Evolutionary conservation across 2,329 filamentous ascomycete species (phyloP).

Genomic region (Diaporthe sp.): DNA sequence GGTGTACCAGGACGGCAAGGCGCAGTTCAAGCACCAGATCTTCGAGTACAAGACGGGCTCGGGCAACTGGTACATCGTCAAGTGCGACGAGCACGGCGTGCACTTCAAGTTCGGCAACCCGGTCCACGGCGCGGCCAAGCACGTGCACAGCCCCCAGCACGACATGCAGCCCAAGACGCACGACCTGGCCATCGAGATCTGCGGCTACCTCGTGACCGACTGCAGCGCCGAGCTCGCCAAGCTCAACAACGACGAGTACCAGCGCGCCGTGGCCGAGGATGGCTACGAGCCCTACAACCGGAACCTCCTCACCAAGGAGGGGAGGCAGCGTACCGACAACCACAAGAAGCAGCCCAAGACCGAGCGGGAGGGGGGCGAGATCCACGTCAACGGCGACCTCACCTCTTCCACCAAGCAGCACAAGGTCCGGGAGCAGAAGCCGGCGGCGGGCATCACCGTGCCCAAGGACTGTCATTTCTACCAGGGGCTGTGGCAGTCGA

Average conservation of each 20-base stretch:
- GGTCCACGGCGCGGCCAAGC: constrained; percentile 55
- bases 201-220: constrained; percentile 53
- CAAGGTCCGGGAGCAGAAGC: constrained; percentile 11
- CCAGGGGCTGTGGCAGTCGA: constrained; percentile 48
- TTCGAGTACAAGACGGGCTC: constrained; percentile 49
- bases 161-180: constrained; percentile 49
- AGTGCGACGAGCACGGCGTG: constrained; percentile 55
- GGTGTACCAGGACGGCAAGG: constrained; percentile 52
- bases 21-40: constrained; percentile 52
- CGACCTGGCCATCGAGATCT: constrained; percentile 48
- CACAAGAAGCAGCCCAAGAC: constrained; percentile 32
- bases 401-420: constrained; percentile 20
- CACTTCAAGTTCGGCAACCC: constrained; percentile 53
- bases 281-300: constrained; percentile 49
- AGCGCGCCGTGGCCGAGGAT: constrained; percentile 46
- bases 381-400: constrained; percentile 21
- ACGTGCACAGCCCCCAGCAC: constrained; percentile 52
- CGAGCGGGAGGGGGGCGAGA: constrained; percentile 23
- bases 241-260: constrained; percentile 52
- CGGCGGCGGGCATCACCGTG: constrained; percentile 42
- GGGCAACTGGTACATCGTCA: constrained; percentile 54
- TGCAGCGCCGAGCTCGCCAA: constrained; percentile 49
- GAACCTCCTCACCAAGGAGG: constrained; percentile 40
- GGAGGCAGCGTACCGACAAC: constrained; percentile 35
- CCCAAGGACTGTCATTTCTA: constrained; percentile 54